These are phyloP conservation scores for Calonectria leucothoes DNA, from an alignment of 2,329 filamentous ascomycete species.

Conservation along the genomic window DNA sequence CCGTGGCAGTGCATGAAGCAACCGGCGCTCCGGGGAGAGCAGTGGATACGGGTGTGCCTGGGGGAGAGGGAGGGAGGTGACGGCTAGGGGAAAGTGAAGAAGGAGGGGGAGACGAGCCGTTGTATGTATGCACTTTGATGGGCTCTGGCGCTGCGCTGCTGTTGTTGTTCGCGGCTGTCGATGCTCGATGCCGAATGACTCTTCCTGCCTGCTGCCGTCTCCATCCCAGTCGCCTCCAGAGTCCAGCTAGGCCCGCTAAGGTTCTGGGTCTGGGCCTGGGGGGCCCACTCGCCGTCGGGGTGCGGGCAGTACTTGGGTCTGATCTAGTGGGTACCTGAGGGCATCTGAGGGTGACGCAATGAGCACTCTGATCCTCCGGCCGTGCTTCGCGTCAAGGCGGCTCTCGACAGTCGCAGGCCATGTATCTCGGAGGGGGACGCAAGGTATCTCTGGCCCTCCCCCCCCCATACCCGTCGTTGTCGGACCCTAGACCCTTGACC, in stretches of 20 bases:
- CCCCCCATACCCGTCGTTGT: too few relatives aligned
- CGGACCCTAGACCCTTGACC: conserved; percentile 11
- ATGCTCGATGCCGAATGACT: conserved; percentile 5
- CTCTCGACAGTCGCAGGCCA: not conserved
- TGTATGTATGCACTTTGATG: conserved; percentile 1
- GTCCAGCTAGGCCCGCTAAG: conserved; percentile 2
- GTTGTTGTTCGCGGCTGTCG: not conserved
- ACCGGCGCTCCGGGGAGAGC: conserved; percentile 30
- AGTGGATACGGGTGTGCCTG: conserved; percentile 21
- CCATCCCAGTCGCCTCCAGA: conserved; percentile 4
- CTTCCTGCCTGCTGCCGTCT: not conserved
- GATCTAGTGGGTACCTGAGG: not conserved
- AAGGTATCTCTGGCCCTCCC: conserved; percentile 25
- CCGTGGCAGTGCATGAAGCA: conserved; percentile 48
- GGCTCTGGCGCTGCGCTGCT: not conserved
- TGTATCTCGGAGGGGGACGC: conserved; percentile 15
- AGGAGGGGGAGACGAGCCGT: not conserved
- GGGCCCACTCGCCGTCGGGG: conserved; percentile 10
- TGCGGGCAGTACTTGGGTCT: not conserved
- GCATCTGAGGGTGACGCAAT: conserved; percentile 5
- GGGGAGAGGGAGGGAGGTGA: not conserved
- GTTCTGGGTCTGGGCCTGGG: conserved; percentile 1
- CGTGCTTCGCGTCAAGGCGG: not conserved
- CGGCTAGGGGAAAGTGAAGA: conserved; percentile 7
- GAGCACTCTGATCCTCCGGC: not conserved